These are phyloP conservation scores for Aeminium ludgeri DNA, from an alignment of 495 filamentous ascomycete genomes.

Conservation along the genomic window DNA sequence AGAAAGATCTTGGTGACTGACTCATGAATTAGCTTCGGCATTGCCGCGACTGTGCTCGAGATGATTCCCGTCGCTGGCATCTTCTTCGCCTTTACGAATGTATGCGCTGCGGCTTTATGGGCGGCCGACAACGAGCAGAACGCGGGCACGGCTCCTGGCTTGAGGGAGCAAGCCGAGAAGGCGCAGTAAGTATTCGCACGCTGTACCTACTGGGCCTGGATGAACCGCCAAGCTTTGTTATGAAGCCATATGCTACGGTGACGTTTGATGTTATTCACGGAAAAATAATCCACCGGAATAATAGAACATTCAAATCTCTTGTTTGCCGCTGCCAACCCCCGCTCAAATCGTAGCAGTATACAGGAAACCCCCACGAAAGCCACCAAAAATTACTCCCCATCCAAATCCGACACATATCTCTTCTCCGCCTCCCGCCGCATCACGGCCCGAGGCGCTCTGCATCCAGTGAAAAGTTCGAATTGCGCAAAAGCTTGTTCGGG, in stretches of 20 bases:
- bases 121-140: slow-evolving; percentile 72
- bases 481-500: slow-evolving; percentile 70
- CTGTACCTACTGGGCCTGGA: too few species aligned
- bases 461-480: slow-evolving; percentile 70
- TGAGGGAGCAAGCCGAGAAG: slow-evolving; percentile 39
- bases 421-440: slow-evolving; percentile 56
- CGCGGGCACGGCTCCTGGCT: slow-evolving; percentile 34
- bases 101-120: slow-evolving; percentile 85
- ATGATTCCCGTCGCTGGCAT: slow-evolving; percentile 71
- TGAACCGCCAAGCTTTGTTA: too few species aligned
- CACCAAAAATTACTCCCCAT: too few species aligned
- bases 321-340: too few species aligned
- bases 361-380: too few species aligned
- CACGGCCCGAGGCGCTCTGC: slow-evolving; percentile 53
- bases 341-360: too few species aligned
- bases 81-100: slow-evolving; percentile 78
- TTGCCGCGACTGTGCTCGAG: slow-evolving; percentile 59
- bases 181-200: slow-evolving; percentile 26
- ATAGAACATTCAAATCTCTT: too few species aligned
- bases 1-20: too few species aligned
- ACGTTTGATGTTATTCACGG: too few species aligned
- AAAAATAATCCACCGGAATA: too few species aligned
- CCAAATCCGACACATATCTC: too few species aligned
- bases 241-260: too few species aligned
- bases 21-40: slow-evolving; percentile 47